A percentile compares a stretch with the other conserved stretches of the same genome.
These are phyloP conservation scores for Malbranchea zuffiana DNA, from an alignment of 2,329 filamentous ascomycete species.

Conservation along the genomic window DNA sequence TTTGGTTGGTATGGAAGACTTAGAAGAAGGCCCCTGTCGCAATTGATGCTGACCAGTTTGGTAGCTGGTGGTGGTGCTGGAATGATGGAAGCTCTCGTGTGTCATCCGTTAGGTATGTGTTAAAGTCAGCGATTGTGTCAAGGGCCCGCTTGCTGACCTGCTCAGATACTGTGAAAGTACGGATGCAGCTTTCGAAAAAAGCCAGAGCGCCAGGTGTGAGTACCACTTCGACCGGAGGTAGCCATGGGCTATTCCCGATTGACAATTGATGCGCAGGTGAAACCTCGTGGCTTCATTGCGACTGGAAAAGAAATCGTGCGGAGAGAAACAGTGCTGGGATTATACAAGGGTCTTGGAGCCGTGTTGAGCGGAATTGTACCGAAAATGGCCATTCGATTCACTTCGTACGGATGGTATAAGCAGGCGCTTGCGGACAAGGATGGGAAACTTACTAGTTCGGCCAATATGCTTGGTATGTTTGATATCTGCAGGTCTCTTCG, in stretches of 20 bases:
- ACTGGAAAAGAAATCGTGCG: slow-evolving; percentile 80
- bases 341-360: slow-evolving; percentile 97
- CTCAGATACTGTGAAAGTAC: slow-evolving; percentile 91
- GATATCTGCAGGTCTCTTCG: neutral
- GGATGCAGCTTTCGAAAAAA: slow-evolving; percentile 92
- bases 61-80: slow-evolving; percentile 89
- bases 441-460: slow-evolving; percentile 56
- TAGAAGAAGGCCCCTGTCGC: slow-evolving; percentile 15
- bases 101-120: slow-evolving; percentile 74
- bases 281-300: slow-evolving; percentile 73
- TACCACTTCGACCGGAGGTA: too few species aligned
- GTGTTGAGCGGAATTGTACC: slow-evolving; percentile 93
- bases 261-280: slow-evolving; percentile 35
- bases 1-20: slow-evolving; percentile 59
- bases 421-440: slow-evolving; percentile 59
- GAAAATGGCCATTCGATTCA: slow-evolving; percentile 99
- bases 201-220: slow-evolving; percentile 66
- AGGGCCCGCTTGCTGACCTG: slow-evolving; percentile 18
- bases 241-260: neutral
- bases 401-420: slow-evolving; percentile 94
- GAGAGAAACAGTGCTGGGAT: slow-evolving; percentile 78
- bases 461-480: slow-evolving; percentile 55
- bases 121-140: neutral
- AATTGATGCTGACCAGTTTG: slow-evolving; percentile 14
- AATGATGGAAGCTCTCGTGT: slow-evolving; percentile 97